Evolutionary conservation across 2,329 filamentous ascomycete genomes (phyloP).

Genomic region (Fusarium sacchari): DNA sequence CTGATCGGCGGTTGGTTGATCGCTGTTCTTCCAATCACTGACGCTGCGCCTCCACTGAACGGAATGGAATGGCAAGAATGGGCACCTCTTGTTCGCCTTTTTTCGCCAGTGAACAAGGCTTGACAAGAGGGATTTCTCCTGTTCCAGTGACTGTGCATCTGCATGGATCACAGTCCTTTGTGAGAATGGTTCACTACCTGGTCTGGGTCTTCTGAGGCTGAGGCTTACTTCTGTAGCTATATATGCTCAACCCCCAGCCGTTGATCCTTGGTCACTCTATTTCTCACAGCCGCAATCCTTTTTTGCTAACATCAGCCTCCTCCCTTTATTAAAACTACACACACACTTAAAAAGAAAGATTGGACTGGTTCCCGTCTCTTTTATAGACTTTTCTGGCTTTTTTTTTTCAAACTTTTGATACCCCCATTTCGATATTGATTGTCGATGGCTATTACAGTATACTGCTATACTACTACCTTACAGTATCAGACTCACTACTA

Average conservation of each 20-base stretch:
- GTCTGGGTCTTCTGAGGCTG: conserved; percentile 13
- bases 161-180: conserved; percentile 15
- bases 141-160: not conserved
- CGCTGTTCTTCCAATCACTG: conserved; percentile 18
- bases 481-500: not conserved
- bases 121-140: not conserved
- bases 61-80: no score
- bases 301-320: conserved; percentile 16
- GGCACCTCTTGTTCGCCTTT: not conserved
- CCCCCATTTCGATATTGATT: conserved; percentile 14
- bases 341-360: conserved; percentile 20
- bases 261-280: conserved; percentile 1
- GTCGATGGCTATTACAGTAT: conserved; percentile 11
- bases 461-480: not conserved
- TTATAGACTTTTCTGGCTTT: not conserved
- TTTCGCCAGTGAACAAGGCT: conserved; percentile 8
- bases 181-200: conserved; percentile 4
- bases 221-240: conserved; percentile 24
- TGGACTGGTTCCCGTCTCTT: conserved; percentile 26
- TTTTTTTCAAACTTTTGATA: conserved; percentile 8
- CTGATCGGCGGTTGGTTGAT: not conserved
- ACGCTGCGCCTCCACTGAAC: conserved; percentile 24
- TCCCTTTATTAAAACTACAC: conserved; percentile 16
- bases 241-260: conserved; percentile 5
- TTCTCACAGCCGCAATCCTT: conserved; percentile 26